Conservation (phyloP, 768 basidiomycete genomes). For the Leccinum ochraceum region DNA sequence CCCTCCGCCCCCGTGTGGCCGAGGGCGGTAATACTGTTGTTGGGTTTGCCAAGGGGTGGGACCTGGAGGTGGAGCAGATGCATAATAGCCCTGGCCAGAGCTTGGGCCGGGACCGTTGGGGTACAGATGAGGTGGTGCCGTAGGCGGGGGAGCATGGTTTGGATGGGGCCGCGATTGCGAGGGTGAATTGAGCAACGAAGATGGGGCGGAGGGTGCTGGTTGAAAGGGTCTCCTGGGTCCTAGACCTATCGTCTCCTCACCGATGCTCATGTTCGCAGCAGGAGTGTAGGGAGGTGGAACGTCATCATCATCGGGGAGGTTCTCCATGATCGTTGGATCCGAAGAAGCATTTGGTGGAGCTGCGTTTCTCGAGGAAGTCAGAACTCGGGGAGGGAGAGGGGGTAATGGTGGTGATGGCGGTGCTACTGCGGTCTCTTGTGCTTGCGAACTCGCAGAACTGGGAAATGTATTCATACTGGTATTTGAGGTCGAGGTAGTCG, state of each 20-base stretch:
- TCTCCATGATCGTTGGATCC: neutral
- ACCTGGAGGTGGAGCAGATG: conserved; percentile 8
- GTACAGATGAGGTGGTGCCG: conserved; percentile 2
- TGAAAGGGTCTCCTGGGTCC: conserved; percentile 70
- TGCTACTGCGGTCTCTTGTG: neutral
- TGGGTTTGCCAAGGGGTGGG: conserved; percentile 24
- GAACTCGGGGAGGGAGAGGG: conserved; percentile 6
- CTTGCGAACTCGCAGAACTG: neutral
- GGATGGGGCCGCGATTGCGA: neutral
- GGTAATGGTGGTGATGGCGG: conserved; percentile 4
- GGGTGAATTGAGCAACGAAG: neutral
- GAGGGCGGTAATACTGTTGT: conserved; percentile 18
- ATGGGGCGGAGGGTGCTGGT: conserved; percentile 29
- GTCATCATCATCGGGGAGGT: conserved; percentile 46
- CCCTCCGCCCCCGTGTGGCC: conserved; percentile 23
- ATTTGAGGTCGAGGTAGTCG: conserved; percentile 8
- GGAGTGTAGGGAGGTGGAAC: conserved; percentile 72
- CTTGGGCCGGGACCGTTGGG: conserved; percentile 1
- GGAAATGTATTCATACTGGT: conserved; percentile 23
- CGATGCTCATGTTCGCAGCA: conserved; percentile 54
- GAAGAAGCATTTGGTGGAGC: neutral
- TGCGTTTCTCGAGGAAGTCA: neutral
- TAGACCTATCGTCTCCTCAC: conserved; percentile 62
- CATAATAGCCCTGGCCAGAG: conserved; percentile 5
- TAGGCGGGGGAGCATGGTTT: neutral